A percentile compares a stretch with the other conserved stretches of the same genome.
These are phyloP conservation scores for Colletotrichum caudatum DNA, from an alignment of 2,329 filamentous ascomycete species.

Conservation along the genomic window DNA sequence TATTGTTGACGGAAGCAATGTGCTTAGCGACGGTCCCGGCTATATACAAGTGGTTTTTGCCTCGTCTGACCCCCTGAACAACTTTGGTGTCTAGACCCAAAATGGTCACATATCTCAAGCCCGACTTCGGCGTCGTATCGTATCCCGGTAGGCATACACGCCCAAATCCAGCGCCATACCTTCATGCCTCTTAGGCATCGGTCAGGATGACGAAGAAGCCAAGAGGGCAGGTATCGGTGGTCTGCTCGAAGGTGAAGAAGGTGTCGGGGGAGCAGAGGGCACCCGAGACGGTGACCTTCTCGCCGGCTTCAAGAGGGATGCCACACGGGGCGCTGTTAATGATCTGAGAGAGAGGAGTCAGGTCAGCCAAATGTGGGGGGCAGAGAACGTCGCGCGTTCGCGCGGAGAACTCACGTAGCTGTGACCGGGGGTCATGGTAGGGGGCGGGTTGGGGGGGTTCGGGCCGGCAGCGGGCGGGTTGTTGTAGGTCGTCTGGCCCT, in stretches of 20 bases:
- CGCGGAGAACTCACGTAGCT: constrained; percentile 25
- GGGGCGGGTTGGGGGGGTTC: constrained; percentile 32
- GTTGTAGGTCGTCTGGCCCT: constrained; percentile 36
- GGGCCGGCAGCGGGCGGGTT: constrained; percentile 34
- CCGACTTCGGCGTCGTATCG: too few species aligned
- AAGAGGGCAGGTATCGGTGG: constrained; percentile 20
- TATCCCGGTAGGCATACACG: too few species aligned
- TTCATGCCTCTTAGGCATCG: background rate
- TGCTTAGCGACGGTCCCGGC: background rate
- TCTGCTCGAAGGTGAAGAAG: constrained; percentile 29
- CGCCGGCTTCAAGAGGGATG: constrained; percentile 17
- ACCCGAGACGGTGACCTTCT: constrained; percentile 33
- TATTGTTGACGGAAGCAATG: background rate
- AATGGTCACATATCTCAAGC: too few species aligned
- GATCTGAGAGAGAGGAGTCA: background rate
- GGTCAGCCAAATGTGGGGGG: background rate
- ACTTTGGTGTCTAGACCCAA: background rate
- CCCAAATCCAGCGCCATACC: background rate
- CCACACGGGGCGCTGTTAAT: constrained; percentile 37
- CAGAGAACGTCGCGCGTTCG: rapidly evolving
- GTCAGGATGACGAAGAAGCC: constrained; percentile 38
- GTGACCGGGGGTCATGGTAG: constrained; percentile 31
- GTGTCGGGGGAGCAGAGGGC: constrained; percentile 34
- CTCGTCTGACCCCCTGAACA: background rate
- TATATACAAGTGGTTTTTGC: background rate